Percentiles rank a stretch among this genome's conserved stretches.
Evolutionary conservation across 2,329 filamentous ascomycete genomes (phyloP).

Genomic region (Colletotrichum costaricense): DNA sequence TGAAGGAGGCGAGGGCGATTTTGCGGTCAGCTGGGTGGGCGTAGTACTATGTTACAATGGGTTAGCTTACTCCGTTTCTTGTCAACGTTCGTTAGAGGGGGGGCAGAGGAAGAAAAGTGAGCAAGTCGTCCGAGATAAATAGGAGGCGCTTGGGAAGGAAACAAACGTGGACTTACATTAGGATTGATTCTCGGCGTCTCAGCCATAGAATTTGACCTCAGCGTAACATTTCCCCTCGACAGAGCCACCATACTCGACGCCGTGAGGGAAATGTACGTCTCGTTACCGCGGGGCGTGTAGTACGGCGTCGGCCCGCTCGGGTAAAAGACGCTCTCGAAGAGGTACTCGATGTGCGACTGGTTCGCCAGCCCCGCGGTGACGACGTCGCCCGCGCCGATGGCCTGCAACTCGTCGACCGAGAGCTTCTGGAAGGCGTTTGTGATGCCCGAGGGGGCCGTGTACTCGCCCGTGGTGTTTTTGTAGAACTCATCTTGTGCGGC

Average conservation of each 20-base stretch:
- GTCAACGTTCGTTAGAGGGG: slow-evolving; percentile 35
- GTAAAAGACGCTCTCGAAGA: slow-evolving; percentile 43
- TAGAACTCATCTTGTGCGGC: slow-evolving; percentile 40
- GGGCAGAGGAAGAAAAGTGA: neutral
- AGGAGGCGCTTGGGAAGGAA: neutral
- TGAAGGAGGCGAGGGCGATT: slow-evolving; percentile 46
- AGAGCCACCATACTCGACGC: slow-evolving; percentile 40
- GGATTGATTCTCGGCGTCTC: slow-evolving; percentile 39
- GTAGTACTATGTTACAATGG: slow-evolving; percentile 38
- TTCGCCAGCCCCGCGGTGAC: slow-evolving; percentile 38
- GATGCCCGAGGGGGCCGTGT: slow-evolving; percentile 41
- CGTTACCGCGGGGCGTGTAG: slow-evolving; percentile 40
- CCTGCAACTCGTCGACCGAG: slow-evolving; percentile 34
- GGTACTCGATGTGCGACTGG: slow-evolving; percentile 42
- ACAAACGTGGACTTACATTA: slow-evolving; percentile 33
- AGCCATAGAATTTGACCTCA: slow-evolving; percentile 38
- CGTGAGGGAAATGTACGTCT: slow-evolving; percentile 42
- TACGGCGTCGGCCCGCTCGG: slow-evolving; percentile 42
- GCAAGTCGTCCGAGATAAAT: no score
- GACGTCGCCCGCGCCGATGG: slow-evolving; percentile 39
- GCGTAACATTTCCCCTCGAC: slow-evolving; percentile 39
- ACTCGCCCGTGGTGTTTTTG: slow-evolving; percentile 37
- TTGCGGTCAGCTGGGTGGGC: slow-evolving; percentile 42
- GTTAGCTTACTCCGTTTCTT: slow-evolving; percentile 36
- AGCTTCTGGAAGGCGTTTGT: slow-evolving; percentile 41